A percentile compares a stretch with the other conserved stretches of the same genome.
phyloP scores from a whole-genome alignment of 148 eudicot genomes.

The Rhododendron molle region DNA sequence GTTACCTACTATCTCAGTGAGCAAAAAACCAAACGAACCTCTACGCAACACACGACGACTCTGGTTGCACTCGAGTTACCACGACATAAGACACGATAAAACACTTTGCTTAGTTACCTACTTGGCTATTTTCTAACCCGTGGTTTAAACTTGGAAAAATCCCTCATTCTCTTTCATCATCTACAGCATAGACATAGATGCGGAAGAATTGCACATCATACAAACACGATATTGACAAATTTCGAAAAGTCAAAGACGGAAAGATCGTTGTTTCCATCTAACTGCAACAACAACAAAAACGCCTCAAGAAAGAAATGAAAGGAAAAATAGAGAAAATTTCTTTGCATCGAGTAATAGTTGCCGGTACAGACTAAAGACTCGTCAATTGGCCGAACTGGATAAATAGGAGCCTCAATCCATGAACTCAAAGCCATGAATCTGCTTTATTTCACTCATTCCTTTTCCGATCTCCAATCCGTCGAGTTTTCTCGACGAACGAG shows the following conservation, averaged over 20 bases:
- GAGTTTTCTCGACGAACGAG: not conserved
- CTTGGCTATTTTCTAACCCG: not conserved
- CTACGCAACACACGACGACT: not conserved
- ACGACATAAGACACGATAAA: not conserved
- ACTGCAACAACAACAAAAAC: not conserved
- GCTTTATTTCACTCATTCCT: not conserved
- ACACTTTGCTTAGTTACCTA: not conserved
- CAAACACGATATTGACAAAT: not conserved
- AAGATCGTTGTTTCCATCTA: not conserved
- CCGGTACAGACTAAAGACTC: not conserved
- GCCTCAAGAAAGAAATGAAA: not conserved
- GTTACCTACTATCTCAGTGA: not conserved
- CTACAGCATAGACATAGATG: not conserved
- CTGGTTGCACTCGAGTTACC: not conserved
- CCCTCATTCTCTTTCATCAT: not conserved
- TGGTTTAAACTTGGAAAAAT: not conserved
- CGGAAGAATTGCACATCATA: not conserved
- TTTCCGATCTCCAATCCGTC: constrained; percentile 7
- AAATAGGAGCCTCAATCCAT: not conserved
- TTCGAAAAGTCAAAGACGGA: not conserved
- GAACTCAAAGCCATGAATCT: not conserved
- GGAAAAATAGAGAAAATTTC: not conserved
- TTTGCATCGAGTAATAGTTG: not conserved
- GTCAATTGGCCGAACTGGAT: not conserved
- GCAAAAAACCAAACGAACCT: not conserved